phyloP scores from a whole-genome alignment of 2,329 filamentous ascomycete genomes.

The Epichloe hybrida region DNA sequence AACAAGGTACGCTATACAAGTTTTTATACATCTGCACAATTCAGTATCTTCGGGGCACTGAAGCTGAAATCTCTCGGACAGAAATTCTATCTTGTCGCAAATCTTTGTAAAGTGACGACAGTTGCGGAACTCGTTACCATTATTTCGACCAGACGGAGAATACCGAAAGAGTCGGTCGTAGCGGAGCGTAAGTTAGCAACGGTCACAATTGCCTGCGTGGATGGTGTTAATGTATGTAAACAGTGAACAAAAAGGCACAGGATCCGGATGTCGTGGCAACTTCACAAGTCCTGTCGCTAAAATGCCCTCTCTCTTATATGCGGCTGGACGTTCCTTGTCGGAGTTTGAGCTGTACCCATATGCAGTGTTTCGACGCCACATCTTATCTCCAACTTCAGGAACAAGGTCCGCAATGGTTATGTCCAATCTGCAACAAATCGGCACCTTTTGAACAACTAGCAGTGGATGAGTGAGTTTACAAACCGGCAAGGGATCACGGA shows the following conservation, averaged over 20 bases:
- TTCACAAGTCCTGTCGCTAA: constrained; percentile 77
- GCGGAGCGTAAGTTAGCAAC: constrained; percentile 53
- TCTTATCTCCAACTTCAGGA: constrained; percentile 91
- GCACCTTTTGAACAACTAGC: constrained; percentile 71
- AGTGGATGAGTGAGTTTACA: constrained; percentile 60
- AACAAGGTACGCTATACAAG: constrained; percentile 51
- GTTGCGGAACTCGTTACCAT: constrained; percentile 57
- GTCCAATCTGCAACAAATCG: constrained; percentile 79
- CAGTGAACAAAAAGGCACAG: constrained; percentile 67
- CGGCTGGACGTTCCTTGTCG: constrained; percentile 70
- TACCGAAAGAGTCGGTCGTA: constrained; percentile 71
- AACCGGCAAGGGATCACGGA: neutral
- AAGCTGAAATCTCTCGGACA: constrained; percentile 21
- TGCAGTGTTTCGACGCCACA: constrained; percentile 87
- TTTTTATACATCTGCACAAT: constrained; percentile 1
- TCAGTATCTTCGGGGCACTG: neutral
- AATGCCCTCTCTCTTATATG: constrained; percentile 81
- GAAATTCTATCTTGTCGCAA: constrained; percentile 61
- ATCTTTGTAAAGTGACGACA: constrained; percentile 60
- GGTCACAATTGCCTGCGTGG: neutral
- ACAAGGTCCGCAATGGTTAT: constrained; percentile 93
- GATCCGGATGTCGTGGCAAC: constrained; percentile 85
- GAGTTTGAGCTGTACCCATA: constrained; percentile 67
- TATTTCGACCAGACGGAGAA: constrained; percentile 55
- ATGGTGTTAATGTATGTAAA: constrained; percentile 1